phyloP scores from a whole-genome alignment of 2,329 filamentous ascomycete genomes.

The Colletotrichum sp. region DNA sequence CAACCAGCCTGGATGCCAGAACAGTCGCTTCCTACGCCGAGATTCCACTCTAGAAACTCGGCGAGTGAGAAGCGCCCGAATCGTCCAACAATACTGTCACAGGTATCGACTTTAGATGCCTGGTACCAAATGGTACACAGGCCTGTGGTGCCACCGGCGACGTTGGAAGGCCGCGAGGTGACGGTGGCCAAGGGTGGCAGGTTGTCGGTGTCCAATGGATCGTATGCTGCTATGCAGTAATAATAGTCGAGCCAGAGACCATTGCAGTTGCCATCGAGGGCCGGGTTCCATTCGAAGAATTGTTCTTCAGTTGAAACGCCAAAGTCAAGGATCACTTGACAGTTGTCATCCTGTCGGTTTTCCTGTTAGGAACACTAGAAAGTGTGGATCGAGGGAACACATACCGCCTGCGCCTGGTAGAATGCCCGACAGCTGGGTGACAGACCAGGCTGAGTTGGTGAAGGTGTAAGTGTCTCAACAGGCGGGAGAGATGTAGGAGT shows the following conservation, averaged over 20 bases:
- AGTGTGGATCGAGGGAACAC: background rate
- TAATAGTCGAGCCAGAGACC: slow-evolving; percentile 25
- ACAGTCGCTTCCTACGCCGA: background rate
- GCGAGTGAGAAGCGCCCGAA: background rate
- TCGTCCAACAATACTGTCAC: background rate
- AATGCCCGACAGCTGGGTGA: slow-evolving; percentile 10
- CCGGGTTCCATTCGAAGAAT: slow-evolving; percentile 31
- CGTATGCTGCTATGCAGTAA: slow-evolving; percentile 23
- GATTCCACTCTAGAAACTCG: background rate
- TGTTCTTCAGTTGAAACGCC: slow-evolving; percentile 23
- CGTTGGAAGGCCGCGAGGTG: background rate
- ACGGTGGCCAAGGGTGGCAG: background rate
- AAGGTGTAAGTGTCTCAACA: background rate
- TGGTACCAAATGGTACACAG: background rate
- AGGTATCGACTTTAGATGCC: background rate
- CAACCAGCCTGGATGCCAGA: background rate
- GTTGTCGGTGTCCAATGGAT: background rate
- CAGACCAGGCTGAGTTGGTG: background rate
- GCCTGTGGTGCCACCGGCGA: background rate
- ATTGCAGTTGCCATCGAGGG: slow-evolving; percentile 24
- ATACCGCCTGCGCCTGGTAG: background rate
- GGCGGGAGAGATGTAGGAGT: background rate
- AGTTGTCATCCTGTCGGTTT: slow-evolving; percentile 5
- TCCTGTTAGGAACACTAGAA: background rate
- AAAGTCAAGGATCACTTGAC: slow-evolving; percentile 13